Percentiles rank a stretch among this genome's conserved stretches.
Conservation (phyloP, 495 filamentous ascomycete genomes). For the Pyrenopolyporus hunteri region DNA sequence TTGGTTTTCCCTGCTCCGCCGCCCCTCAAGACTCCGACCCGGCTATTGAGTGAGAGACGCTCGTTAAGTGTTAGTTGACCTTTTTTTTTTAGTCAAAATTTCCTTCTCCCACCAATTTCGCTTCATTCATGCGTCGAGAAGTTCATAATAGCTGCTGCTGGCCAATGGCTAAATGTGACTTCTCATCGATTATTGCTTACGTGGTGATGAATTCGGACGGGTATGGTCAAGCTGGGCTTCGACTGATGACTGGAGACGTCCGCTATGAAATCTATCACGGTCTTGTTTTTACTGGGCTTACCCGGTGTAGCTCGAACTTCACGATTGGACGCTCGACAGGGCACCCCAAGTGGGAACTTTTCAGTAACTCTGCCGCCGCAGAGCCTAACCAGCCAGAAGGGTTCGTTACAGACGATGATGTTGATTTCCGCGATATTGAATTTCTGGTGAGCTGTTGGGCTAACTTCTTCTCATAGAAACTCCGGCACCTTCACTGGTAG, state of each 20-base stretch:
- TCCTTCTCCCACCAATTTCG: slow-evolving; percentile 5
- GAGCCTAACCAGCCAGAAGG: slow-evolving; percentile 20
- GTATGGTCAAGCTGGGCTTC: slow-evolving; percentile 19
- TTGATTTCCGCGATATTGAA: slow-evolving; percentile 1
- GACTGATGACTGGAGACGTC: slow-evolving; percentile 21
- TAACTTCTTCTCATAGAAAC: slow-evolving; percentile 23
- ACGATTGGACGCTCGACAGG: slow-evolving; percentile 25
- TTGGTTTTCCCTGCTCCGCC: slow-evolving; percentile 21
- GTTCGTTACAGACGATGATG: slow-evolving; percentile 24
- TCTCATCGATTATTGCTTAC: slow-evolving; percentile 19
- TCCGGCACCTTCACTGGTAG: slow-evolving; percentile 34
- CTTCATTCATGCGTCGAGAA: slow-evolving; percentile 11
- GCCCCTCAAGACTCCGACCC: slow-evolving; percentile 11
- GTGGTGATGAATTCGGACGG: slow-evolving; percentile 19
- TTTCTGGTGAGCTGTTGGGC: neutral
- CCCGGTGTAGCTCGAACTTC: slow-evolving; percentile 33
- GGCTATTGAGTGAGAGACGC: slow-evolving; percentile 17
- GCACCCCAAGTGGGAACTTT: slow-evolving; percentile 35
- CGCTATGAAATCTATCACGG: slow-evolving; percentile 24
- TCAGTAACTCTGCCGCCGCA: slow-evolving; percentile 17
- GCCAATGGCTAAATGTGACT: slow-evolving; percentile 26
- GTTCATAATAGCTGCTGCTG: slow-evolving; percentile 23
- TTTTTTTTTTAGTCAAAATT: neutral
- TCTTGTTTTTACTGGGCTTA: slow-evolving; percentile 29
- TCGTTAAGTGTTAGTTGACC: slow-evolving; percentile 23